Evolutionary conservation across 148 eudicot species (phyloP).

Genomic region (Chenopodium formosanum): DNA sequence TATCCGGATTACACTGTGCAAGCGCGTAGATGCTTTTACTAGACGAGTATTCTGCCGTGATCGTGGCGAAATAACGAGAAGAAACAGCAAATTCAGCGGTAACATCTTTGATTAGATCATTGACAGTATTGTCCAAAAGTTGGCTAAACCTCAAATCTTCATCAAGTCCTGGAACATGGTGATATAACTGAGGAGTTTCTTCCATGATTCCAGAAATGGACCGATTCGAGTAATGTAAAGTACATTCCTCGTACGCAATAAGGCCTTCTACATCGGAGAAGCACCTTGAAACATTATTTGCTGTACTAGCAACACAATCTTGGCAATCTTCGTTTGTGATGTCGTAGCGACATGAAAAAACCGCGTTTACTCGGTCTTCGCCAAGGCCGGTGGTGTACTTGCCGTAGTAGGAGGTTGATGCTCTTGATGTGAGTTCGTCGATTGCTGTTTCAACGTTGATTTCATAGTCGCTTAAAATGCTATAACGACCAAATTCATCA

Average conservation of each 20-base stretch:
- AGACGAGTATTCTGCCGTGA: not conserved
- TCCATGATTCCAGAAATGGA: conserved; percentile 1
- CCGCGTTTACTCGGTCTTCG: conserved; percentile 4
- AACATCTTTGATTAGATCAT: not conserved
- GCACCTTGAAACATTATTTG: not conserved
- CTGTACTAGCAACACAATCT: conserved; percentile 6
- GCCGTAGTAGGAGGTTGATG: conserved; percentile 16
- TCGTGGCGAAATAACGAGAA: conserved; percentile 14
- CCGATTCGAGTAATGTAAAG: conserved; percentile 17
- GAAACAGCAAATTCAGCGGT: not conserved
- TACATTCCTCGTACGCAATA: conserved; percentile 14
- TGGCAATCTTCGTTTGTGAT: conserved; percentile 8
- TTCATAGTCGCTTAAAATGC: conserved; percentile 10
- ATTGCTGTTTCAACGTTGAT: conserved; percentile 7
- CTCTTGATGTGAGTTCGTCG: not conserved
- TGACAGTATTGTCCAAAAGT: not conserved
- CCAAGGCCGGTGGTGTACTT: conserved; percentile 2
- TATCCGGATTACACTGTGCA: conserved; percentile 22
- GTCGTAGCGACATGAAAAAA: conserved; percentile 26
- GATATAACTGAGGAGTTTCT: not conserved
- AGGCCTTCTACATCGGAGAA: not conserved
- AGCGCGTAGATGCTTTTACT: conserved; percentile 11
- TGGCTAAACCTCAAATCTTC: not conserved
- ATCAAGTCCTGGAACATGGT: not conserved
- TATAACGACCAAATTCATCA: not conserved